Conservation (phyloP, 257 asterid genomes). For the Apocynum venetum region DNA sequence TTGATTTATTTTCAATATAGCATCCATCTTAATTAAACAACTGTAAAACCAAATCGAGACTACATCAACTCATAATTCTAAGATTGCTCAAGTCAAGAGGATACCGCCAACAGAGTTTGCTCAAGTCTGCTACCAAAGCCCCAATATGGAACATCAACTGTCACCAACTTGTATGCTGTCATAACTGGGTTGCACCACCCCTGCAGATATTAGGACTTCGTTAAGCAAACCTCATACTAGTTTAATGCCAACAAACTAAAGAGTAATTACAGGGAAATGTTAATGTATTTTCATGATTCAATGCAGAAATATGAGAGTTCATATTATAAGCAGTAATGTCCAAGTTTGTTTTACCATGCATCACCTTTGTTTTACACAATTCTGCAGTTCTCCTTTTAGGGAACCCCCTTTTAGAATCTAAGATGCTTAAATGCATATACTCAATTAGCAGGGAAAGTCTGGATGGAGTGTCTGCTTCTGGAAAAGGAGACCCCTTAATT, state of each 20-base stretch:
- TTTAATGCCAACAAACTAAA: background rate
- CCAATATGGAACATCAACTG: slow-evolving; percentile 82
- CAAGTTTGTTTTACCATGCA: background rate
- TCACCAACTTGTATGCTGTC: slow-evolving; percentile 93
- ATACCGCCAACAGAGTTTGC: slow-evolving; percentile 74
- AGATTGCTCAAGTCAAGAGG: slow-evolving; percentile 14
- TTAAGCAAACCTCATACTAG: background rate
- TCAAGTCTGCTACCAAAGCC: slow-evolving; percentile 82
- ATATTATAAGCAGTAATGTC: background rate
- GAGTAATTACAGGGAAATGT: background rate
- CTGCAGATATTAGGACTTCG: slow-evolving; percentile 31
- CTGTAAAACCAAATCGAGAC: background rate
- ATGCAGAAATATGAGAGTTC: background rate
- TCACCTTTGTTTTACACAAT: background rate
- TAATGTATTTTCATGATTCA: background rate
- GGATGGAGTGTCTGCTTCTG: background rate
- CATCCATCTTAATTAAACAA: background rate
- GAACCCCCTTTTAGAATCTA: background rate
- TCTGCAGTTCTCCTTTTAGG: background rate
- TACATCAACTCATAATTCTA: background rate
- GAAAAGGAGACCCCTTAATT: background rate
- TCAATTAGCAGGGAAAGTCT: background rate
- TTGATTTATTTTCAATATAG: background rate
- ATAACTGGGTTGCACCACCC: slow-evolving; percentile 66
- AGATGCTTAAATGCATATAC: background rate